These are phyloP conservation scores for Saccharomyces hybrid DNA, from an alignment of 1,139 yeast genomes.

Conservation along the genomic window DNA sequence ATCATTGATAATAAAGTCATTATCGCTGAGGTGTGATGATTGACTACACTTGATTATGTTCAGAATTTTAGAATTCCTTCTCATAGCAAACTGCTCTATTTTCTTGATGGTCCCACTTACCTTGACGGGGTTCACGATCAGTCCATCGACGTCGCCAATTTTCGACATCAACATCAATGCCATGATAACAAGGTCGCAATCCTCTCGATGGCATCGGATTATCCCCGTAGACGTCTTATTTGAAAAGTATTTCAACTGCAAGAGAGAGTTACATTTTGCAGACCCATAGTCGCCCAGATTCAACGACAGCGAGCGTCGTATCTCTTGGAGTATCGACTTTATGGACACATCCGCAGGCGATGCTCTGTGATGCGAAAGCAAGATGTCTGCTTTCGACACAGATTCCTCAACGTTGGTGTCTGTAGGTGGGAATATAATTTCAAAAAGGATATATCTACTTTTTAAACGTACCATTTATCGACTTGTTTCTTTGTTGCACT, in stretches of 20 bases:
- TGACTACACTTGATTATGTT: constrained; percentile 13
- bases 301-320: constrained; percentile 47
- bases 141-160: constrained; percentile 42
- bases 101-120: constrained; percentile 87
- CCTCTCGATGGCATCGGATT: constrained; percentile 63
- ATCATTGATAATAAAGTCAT: constrained; percentile 8
- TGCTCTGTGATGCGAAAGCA: constrained; percentile 43
- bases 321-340: constrained; percentile 43
- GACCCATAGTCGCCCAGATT: constrained; percentile 75
- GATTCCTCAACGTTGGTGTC: constrained; percentile 8
- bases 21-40: constrained; percentile 5
- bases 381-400: constrained; percentile 22
- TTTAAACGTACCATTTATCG: constrained; percentile 73
- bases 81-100: constrained; percentile 60
- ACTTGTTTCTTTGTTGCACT: background rate
- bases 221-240: constrained; percentile 80
- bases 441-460: constrained; percentile 76
- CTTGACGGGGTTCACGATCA: constrained; percentile 56
- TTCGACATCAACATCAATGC: constrained; percentile 59
- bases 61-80: constrained; percentile 38
- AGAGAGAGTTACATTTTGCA: constrained; percentile 54
- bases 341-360: constrained; percentile 41
- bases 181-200: constrained; percentile 55
- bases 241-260: constrained; percentile 75
- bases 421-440: constrained; percentile 55